Percentiles rank a stretch among this genome's conserved stretches.
phyloP scores from a whole-genome alignment of 768 basidiomycete species.

The Dacryopinax spathularia region DNA sequence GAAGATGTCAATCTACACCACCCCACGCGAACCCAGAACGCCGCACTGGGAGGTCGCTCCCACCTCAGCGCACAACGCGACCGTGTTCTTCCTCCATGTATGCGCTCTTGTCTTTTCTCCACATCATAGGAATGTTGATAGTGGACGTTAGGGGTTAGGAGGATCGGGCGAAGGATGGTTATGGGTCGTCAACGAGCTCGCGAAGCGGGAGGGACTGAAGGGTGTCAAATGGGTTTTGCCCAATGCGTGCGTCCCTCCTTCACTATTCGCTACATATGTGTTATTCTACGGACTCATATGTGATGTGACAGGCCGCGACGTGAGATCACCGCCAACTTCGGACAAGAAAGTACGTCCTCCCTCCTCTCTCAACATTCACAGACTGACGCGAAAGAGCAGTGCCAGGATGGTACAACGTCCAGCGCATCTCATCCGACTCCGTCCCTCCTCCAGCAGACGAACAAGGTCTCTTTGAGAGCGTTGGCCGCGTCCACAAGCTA shows the following conservation, averaged over 20 bases:
- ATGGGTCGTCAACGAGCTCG: background rate
- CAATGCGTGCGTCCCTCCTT: background rate
- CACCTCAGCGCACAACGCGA: background rate
- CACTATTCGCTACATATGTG: no score
- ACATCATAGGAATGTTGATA: no score
- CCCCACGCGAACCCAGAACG: background rate
- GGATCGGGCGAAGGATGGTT: background rate
- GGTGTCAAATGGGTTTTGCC: background rate
- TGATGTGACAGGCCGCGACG: background rate
- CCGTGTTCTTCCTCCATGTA: background rate
- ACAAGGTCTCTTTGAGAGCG: background rate
- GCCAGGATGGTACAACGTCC: conserved; percentile 2
- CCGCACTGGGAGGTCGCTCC: background rate
- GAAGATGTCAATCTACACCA: background rate
- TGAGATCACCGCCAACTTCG: background rate
- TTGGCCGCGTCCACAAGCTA: background rate
- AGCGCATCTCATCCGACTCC: background rate
- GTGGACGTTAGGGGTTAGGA: background rate
- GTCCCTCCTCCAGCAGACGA: background rate
- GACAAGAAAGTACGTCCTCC: background rate
- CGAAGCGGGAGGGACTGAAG: background rate
- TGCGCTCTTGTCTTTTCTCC: background rate
- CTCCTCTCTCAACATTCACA: background rate
- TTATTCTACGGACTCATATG: background rate
- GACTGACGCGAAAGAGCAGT: background rate